Evolutionary conservation across 2,329 filamentous ascomycete species (phyloP), one percentile per base, ranked within the genome.

Genomic region (Ophiostoma australiae): DNA sequence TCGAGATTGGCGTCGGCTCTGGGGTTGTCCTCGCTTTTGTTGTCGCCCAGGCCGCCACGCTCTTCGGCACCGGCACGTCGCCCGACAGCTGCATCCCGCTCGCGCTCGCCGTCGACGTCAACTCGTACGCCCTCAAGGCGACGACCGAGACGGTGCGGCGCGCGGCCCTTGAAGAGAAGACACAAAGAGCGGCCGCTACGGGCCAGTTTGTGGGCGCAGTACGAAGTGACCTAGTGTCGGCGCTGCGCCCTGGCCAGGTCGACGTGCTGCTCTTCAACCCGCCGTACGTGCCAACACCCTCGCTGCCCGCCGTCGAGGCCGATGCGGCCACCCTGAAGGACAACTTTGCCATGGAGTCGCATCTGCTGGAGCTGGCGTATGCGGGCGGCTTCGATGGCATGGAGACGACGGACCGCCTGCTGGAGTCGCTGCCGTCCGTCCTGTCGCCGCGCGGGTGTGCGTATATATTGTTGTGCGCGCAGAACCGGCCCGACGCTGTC

Each of bases 251-350:
- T 0, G 82, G 84, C 2, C 80, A 81, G 55, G 85, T 97, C 5
- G 95, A 99, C 78, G 85, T 99, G 13, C 84, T 99, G 73, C 86
- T 99, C 37, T 99, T 98, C 84, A 99, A 99, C 78, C 95, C 95
- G 70, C 95, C 95, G 0, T 99, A 99, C 78, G 95, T 99, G 17
- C 95, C 95, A 1, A 96, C 94, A 2, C 85, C 90, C 35, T 86
- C 89, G 58, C 81, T 96, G 72, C 94, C 94, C 1, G 78, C 80
- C 33, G 80, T 86, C 27, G 58, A 52, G 58, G 48, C 3, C 13
- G 65, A 68, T 39, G 37, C 66, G 5, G n/a, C 39, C 3, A 44
- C 37, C 0, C 65, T 44, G 20, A 13, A 3, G 5, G 70, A 69
- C 66, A 77, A 80, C 11, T 97, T 93, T 75, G 92, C 94, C 71